Evolutionary conservation across 768 basidiomycete species (phyloP).

Genomic region (Sarcodon aspratus): DNA sequence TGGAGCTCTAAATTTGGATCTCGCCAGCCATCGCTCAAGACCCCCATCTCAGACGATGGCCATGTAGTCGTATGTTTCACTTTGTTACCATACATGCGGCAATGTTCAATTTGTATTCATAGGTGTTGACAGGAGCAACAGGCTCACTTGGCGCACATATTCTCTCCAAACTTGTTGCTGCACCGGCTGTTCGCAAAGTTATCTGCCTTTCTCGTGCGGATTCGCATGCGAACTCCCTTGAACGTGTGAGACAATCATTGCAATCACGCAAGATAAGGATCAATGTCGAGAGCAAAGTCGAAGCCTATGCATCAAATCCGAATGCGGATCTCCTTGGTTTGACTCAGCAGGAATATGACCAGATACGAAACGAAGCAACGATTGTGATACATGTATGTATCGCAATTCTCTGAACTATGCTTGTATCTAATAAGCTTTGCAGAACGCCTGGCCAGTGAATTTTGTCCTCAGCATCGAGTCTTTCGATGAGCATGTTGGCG

Average conservation of each 20-base stretch:
- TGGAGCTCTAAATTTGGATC: conserved; percentile 13
- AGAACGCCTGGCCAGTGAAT: conserved; percentile 51
- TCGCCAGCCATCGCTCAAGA: background rate
- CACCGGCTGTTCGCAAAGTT: conserved; percentile 25
- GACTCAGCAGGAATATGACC: conserved; percentile 20
- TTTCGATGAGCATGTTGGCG: conserved; percentile 36
- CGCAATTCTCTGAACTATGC: background rate
- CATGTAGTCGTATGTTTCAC: background rate
- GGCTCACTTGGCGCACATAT: conserved; percentile 45
- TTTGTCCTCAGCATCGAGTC: conserved; percentile 34
- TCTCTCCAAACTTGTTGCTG: conserved; percentile 30
- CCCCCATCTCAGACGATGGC: background rate
- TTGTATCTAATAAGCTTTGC: background rate
- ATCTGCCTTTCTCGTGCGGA: conserved; percentile 41
- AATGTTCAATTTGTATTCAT: background rate
- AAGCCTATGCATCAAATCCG: conserved; percentile 31
- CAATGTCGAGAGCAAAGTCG: conserved; percentile 17
- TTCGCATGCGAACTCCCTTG: conserved; percentile 28
- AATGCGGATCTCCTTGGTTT: conserved; percentile 31
- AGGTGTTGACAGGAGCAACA: conserved; percentile 40
- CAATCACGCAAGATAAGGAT: conserved; percentile 20
- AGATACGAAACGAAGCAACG: conserved; percentile 24
- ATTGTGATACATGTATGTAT: conserved; percentile 32
- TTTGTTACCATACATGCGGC: background rate
- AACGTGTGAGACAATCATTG: conserved; percentile 31